Evolutionary conservation across 1,284 basidiomycete genomes (phyloP).

Genomic region (Coniferiporia sulphurascens): DNA sequence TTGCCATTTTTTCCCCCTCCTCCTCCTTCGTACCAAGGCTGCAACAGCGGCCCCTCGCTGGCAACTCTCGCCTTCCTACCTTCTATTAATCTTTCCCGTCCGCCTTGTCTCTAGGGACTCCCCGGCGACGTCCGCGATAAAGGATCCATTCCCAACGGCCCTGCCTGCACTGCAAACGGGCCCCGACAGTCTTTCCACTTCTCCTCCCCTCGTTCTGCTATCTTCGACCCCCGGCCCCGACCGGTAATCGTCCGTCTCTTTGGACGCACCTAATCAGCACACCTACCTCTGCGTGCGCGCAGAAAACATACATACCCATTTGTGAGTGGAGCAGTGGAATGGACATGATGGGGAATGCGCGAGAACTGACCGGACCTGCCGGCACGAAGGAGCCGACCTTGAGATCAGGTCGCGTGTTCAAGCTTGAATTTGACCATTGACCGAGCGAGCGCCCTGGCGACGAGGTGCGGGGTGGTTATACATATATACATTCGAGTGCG

Average conservation of each 20-base stretch:
- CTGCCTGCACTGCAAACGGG: background rate
- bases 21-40: background rate
- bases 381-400: background rate
- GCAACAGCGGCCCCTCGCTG: constrained; percentile 3
- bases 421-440: background rate
- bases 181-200: constrained; percentile 11
- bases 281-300: background rate
- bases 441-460: background rate
- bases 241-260: background rate
- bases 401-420: background rate
- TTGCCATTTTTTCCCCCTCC: constrained; percentile 9
- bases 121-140: constrained; percentile 15
- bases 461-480: background rate
- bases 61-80: background rate
- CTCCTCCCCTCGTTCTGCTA: constrained; percentile 11
- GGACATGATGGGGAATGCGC: background rate
- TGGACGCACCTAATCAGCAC: background rate
- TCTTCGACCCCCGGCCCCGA: background rate
- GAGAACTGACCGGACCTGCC: background rate
- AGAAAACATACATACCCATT: background rate
- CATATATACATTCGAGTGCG: background rate
- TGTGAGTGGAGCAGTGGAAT: background rate
- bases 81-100: background rate
- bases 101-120: constrained; percentile 3
- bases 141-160: constrained; percentile 17